Base-by-base conservation (phyloP, 306 rosid genomes). In the Hylodesmum podocarpum region DNA sequence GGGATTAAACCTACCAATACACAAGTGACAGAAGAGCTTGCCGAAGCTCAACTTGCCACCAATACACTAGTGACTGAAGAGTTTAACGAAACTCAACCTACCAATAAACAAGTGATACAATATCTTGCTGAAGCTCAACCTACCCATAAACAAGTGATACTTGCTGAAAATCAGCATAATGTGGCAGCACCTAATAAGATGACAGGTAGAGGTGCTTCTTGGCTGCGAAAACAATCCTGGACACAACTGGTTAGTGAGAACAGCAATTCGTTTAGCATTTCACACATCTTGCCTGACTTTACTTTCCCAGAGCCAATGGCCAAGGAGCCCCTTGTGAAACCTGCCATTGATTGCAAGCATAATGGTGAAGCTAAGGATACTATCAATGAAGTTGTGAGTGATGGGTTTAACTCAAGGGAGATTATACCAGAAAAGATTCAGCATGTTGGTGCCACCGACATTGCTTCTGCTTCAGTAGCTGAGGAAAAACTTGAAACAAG, bases 211-310 rank as follows among this genome's bases (percentile, higher is more conserved):
- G 98, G 96, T 39, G 51, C 91, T 73, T 78, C 91, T 5, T 92
- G 98, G 98, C 71, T 75, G 82, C 88, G 77, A 77, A 89, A 86
- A 58, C 80, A 82, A 49, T 92, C 98, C 5, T 94, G 98, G 98
- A 92, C 92, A 25, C 91, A 94, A 80, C 77, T 94, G 84, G 84
- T 90, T 46, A 11, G 66, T 28, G 81, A 80, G 66, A 64, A 59
- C 75, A 70, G 50, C 39, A 83, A 9, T 46, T 77, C 91, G 34
- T 94, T 94, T 82, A 90, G 94, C 87, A 86, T 94, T 59, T 76
- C 86, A 16, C 89, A 88, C 51, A 29, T 88, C 80, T 44, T 91
- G 54, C 87, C 90, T 0, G 87, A 59, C 75, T 57, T 63, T 61
- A 66, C 89, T 70, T 81, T 63, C 36, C 84, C 73, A 25, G 81